A percentile compares a stretch with the other conserved stretches of the same genome.
Conservation (phyloP, 2,329 filamentous ascomycete genomes). For the Microdochium nivale region DNA sequence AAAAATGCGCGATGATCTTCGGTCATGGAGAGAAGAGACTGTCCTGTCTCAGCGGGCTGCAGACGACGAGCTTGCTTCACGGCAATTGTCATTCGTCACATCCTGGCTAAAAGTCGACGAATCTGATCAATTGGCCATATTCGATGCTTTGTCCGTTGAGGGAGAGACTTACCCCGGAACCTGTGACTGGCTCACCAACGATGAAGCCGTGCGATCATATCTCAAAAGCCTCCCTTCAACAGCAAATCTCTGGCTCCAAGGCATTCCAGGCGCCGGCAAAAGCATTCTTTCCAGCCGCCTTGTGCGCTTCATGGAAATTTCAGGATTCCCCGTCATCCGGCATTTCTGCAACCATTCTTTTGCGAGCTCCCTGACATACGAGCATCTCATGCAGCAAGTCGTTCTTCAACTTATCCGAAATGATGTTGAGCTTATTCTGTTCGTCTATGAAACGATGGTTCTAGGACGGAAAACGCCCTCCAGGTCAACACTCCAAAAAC, state of each 20-base stretch:
- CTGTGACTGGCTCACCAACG: constrained; percentile 22
- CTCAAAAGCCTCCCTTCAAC: constrained; percentile 9
- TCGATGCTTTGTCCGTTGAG: constrained; percentile 16
- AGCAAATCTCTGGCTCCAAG: constrained; percentile 21
- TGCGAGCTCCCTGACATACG: constrained; percentile 20
- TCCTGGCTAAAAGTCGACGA: constrained; percentile 22
- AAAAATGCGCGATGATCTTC: constrained; percentile 13
- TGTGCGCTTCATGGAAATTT: constrained; percentile 14
- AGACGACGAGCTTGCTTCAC: constrained; percentile 13
- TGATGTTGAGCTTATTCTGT: constrained; percentile 13
- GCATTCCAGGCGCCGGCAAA: constrained; percentile 25
- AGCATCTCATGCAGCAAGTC: constrained; percentile 20
- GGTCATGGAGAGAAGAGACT: constrained; percentile 13
- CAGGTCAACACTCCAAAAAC: constrained; percentile 11
- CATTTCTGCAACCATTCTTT: constrained; percentile 26
- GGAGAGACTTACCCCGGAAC: constrained; percentile 18
- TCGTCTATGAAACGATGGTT: constrained; percentile 15
- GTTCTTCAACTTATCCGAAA: constrained; percentile 19
- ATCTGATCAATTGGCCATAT: constrained; percentile 18
- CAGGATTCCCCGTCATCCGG: constrained; percentile 10
- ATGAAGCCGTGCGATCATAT: constrained; percentile 17
- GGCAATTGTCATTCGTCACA: constrained; percentile 15
- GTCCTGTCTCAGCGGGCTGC: constrained; percentile 7
- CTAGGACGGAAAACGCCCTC: constrained; percentile 11
- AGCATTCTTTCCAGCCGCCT: constrained; percentile 22